A percentile compares a stretch with the other conserved stretches of the same genome.
phyloP scores from a whole-genome alignment of 2,329 filamentous ascomycete species.

The Neofusicoccum sp. region DNA sequence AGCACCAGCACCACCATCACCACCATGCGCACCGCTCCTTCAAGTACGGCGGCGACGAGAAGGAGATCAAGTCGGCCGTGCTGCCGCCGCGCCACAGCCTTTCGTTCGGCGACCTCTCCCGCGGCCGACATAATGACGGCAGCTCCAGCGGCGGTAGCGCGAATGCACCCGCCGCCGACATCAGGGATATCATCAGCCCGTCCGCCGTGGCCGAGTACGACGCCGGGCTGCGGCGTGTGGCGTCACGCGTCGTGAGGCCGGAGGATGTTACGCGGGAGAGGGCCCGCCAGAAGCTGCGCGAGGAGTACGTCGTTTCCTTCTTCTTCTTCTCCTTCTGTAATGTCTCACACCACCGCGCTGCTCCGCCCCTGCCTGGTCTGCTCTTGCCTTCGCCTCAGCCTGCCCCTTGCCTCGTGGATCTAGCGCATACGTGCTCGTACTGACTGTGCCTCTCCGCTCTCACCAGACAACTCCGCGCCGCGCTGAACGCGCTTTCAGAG shows the following conservation, averaged over 20 bases:
- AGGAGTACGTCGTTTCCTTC: conserved; percentile 31
- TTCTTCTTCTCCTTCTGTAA: background rate
- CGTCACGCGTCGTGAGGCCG: conserved; percentile 32
- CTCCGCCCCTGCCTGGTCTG: background rate
- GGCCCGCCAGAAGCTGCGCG: conserved; percentile 34
- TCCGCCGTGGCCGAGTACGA: conserved; percentile 4
- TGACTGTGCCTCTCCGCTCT: background rate
- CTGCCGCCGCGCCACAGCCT: conserved; percentile 43
- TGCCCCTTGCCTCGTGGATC: background rate
- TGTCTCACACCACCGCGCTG: background rate
- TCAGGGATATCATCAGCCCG: conserved; percentile 1
- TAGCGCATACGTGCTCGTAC: conserved; percentile 23
- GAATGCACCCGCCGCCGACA: conserved; percentile 22
- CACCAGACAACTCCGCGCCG: conserved; percentile 39
- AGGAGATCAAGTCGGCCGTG: conserved; percentile 42
- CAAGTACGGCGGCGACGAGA: conserved; percentile 37
- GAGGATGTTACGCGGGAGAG: conserved; percentile 41
- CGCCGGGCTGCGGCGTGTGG: background rate
- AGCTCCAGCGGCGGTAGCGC: conserved; percentile 26
- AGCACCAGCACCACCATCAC: conserved; percentile 26
- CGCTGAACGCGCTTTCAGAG: conserved; percentile 50
- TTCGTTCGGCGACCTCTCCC: conserved; percentile 43
- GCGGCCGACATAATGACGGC: conserved; percentile 27
- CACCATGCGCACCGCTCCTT: conserved; percentile 24
- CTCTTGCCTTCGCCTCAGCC: background rate